Conservation (phyloP, 2,329 filamentous ascomycete species). For the Epichloe coenophiala region DNA sequence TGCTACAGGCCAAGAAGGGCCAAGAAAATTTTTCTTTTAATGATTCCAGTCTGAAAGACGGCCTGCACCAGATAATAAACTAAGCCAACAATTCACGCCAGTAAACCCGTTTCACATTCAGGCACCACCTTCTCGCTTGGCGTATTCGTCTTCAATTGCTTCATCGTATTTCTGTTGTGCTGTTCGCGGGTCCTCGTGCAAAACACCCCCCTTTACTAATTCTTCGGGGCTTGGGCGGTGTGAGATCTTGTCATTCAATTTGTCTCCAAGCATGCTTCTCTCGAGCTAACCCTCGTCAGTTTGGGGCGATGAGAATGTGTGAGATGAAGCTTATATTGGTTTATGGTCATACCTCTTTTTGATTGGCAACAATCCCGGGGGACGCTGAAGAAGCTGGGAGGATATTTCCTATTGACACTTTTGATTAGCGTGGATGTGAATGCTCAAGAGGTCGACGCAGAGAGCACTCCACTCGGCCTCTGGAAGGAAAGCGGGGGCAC, state of each 20-base stretch:
- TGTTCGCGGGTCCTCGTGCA: constrained; percentile 54
- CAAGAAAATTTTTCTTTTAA: background rate
- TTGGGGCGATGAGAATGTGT: background rate
- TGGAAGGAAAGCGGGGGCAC: constrained; percentile 14
- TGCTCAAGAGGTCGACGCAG: background rate
- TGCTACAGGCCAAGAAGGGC: no score
- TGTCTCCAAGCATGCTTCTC: constrained; percentile 77
- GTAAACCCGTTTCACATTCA: constrained; percentile 19
- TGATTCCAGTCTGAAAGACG: background rate
- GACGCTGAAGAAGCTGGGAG: constrained; percentile 63
- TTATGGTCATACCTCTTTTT: constrained; percentile 47
- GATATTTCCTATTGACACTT: constrained; percentile 59
- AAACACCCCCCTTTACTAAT: constrained; percentile 69
- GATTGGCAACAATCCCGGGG: constrained; percentile 69
- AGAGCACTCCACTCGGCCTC: background rate
- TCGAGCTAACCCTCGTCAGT: constrained; percentile 39
- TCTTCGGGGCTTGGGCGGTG: constrained; percentile 63
- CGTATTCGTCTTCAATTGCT: constrained; percentile 50
- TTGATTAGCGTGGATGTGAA: constrained; percentile 9
- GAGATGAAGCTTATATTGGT: background rate
- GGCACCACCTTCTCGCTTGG: constrained; percentile 48
- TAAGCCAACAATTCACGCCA: no score
- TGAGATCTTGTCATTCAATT: constrained; percentile 74
- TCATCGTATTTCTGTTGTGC: constrained; percentile 44
- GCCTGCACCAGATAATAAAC: background rate